Base-by-base conservation (phyloP, 2,329 filamentous ascomycete species). In the Penicillium freii region DNA sequence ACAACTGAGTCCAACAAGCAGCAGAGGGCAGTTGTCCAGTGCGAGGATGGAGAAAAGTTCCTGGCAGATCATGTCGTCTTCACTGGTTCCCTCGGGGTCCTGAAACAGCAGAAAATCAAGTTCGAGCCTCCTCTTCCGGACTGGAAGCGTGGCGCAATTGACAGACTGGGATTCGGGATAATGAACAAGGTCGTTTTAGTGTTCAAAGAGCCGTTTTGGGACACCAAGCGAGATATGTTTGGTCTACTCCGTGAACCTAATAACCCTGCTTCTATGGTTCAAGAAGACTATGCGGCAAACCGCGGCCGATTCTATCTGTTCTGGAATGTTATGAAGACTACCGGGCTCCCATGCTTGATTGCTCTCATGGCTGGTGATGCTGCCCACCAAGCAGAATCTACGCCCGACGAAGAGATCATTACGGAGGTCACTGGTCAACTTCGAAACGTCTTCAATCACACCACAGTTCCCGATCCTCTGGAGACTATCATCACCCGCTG, bases 291-390 rank as follows among this genome's bases (percentile, higher is more conserved):
- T 69, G 81, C 86, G 5, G 80, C 83, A 4, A 87, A 86, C 60
- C 86, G 93, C 52, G 93, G 93, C n/a, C 88, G 92, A 25, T 96
- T 96, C 76, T 99, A 97, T 69, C 85, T 99, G 66, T 97, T 96
- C 84, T 97, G 96, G 84, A 97, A 99, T 68, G 91, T 92, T 54
- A 88, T 92, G 59, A 90, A 91, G 65, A 96, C 91, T 3, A 92
- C 90, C 45, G 95, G 95, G 0, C 80, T 96, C 36, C 94, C 90
- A 1, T 91, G 92, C 51, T 81, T 97, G 25, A 86, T 97, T 59
- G 94, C 91, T 9, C 82, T 99, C 29, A 97, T 99, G 93, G 93
- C 93, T 49, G 94, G 94, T 23, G 91, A 97, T 66, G 91, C 95
- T 21, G 94, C 92, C 17, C 90, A 92, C 65, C 89, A 96, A 62